Percentiles rank a stretch among this genome's conserved stretches.
These are phyloP conservation scores for Glomus cerebriforme DNA, from an alignment of 192 early-diverging fungal genomes.

Conservation along the genomic window DNA sequence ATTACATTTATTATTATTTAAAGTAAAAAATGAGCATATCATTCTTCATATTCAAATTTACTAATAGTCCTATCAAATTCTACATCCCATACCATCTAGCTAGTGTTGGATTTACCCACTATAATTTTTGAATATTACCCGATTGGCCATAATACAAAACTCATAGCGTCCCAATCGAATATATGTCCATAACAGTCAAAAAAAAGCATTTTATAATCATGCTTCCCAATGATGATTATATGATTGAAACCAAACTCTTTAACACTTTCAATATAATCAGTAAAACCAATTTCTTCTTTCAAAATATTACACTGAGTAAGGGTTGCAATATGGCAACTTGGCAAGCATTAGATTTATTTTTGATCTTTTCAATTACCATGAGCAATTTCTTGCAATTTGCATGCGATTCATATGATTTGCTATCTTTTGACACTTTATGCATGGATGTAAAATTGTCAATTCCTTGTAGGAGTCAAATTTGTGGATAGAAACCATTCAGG, in stretches of 20 bases:
- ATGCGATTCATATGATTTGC: background rate
- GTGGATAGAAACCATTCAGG: background rate
- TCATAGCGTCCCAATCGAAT: background rate
- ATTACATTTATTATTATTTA: too few relatives aligned
- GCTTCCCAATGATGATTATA: slow-evolving; percentile 14
- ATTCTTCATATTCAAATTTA: too few relatives aligned
- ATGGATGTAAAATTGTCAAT: background rate
- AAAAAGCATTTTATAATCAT: slow-evolving; percentile 13
- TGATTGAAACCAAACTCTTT: too few relatives aligned
- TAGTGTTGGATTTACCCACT: too few relatives aligned
- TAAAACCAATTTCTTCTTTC: background rate
- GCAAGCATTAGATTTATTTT: background rate
- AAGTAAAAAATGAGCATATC: too few relatives aligned
- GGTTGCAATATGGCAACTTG: slow-evolving; percentile 22
- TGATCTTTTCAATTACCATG: too few relatives aligned
- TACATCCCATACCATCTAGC: slow-evolving; percentile 8
- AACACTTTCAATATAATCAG: slow-evolving; percentile 8
- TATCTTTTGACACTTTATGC: background rate
- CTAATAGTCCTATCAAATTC: too few relatives aligned
- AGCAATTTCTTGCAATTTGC: too few relatives aligned
- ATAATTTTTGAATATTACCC: slow-evolving; percentile 11
- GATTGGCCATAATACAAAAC: background rate
- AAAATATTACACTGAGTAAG: background rate
- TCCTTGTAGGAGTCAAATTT: too few relatives aligned
- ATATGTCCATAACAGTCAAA: slow-evolving; percentile 13